phyloP scores from a whole-genome alignment of 2,329 filamentous ascomycete genomes.

The Helotiales sp. region DNA sequence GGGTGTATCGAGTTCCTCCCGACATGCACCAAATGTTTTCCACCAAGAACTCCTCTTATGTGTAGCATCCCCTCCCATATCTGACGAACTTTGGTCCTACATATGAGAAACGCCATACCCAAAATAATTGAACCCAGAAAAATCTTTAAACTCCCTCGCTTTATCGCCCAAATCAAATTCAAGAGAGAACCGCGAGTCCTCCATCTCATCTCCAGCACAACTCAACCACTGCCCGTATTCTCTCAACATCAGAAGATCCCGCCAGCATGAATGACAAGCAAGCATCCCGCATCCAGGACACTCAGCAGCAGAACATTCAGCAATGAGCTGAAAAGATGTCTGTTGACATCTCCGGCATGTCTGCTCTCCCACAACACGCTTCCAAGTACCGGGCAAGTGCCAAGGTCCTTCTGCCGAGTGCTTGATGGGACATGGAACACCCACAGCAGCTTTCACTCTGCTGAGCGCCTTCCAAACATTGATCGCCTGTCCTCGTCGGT shows the following conservation, averaged over 20 bases:
- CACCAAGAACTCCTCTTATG: not conserved
- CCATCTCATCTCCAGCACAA: conserved; percentile 5
- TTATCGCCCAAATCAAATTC: conserved; percentile 10
- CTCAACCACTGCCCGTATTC: conserved; percentile 23
- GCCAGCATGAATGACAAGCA: conserved; percentile 24
- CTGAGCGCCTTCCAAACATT: conserved; percentile 26
- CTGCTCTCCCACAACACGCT: conserved; percentile 22
- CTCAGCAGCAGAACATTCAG: conserved; percentile 23
- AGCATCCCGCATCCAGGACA: conserved; percentile 25
- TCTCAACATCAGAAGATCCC: conserved; percentile 22
- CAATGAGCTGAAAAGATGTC: conserved; percentile 24
- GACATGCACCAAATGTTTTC: too few species aligned
- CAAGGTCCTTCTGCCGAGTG: conserved; percentile 20
- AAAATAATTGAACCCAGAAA: not conserved
- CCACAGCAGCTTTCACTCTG: conserved; percentile 12
- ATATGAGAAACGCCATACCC: not conserved
- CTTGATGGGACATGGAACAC: conserved; percentile 3
- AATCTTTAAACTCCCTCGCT: not conserved
- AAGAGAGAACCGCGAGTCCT: conserved; percentile 14
- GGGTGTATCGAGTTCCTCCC: too few species aligned
- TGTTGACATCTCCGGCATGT: conserved; percentile 25
- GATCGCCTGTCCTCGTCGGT: conserved; percentile 20
- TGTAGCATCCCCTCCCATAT: not conserved
- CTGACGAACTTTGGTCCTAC: not conserved
- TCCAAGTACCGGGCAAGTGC: conserved; percentile 26